These are phyloP conservation scores for Aspergillus ustus DNA, from an alignment of 2,329 filamentous ascomycete species.

Conservation along the genomic window DNA sequence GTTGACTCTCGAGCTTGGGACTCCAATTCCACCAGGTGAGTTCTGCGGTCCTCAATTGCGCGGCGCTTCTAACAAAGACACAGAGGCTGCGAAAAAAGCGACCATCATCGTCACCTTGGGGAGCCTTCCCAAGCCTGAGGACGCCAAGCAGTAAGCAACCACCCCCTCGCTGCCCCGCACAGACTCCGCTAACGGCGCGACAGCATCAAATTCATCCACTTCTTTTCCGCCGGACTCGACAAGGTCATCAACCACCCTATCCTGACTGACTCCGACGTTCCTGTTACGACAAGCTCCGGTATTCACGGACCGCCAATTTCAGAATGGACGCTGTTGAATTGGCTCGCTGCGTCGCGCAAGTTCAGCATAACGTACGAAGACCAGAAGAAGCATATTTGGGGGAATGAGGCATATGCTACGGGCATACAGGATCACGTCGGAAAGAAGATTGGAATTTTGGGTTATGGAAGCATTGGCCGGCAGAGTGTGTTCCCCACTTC, in stretches of 20 bases:
- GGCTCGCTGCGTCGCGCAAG: slow-evolving; percentile 60
- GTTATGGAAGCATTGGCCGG: slow-evolving; percentile 66
- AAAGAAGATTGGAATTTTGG: slow-evolving; percentile 63
- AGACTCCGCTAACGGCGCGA: neutral
- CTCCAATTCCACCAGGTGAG: slow-evolving; percentile 31
- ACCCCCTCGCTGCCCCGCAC: neutral
- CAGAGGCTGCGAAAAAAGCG: slow-evolving; percentile 31
- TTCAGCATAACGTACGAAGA: slow-evolving; percentile 60
- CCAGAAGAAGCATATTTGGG: slow-evolving; percentile 63
- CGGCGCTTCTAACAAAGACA: neutral
- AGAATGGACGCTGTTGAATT: slow-evolving; percentile 69
- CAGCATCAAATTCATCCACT: slow-evolving; percentile 58
- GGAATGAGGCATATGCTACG: slow-evolving; percentile 25
- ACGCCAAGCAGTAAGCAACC: slow-evolving; percentile 31
- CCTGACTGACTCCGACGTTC: slow-evolving; percentile 56
- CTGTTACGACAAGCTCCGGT: slow-evolving; percentile 59
- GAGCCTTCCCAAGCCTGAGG: slow-evolving; percentile 32
- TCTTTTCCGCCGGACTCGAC: slow-evolving; percentile 63
- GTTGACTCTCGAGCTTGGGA: slow-evolving; percentile 18
- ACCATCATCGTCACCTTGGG: slow-evolving; percentile 33
- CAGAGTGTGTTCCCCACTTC: slow-evolving; percentile 51
- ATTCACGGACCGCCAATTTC: slow-evolving; percentile 68
- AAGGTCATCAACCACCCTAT: slow-evolving; percentile 58
- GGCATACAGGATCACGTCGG: slow-evolving; percentile 59
- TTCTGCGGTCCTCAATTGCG: neutral